Evolutionary conservation across 345 rosid species (phyloP), one percentile per base, ranked within the genome.

Genomic region (Barbarea vulgaris): DNA sequence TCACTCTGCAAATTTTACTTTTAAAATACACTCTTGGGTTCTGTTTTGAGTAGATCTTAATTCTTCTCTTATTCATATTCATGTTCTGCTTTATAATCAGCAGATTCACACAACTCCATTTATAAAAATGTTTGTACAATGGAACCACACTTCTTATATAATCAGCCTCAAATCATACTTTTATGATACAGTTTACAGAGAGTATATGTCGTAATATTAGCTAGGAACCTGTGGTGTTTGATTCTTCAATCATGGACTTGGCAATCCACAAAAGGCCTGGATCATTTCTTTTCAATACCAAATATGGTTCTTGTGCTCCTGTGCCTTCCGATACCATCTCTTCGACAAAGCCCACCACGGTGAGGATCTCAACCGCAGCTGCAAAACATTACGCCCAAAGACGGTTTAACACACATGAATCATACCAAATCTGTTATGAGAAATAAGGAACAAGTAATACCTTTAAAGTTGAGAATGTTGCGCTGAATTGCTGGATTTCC

Each of bases 191-290:
- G 52, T 14, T 67, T 39, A 67, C 50, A 53, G 9, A 53, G 63
- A 52, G 56, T 9, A 36, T 15, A 36, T 19, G n/a, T 41, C 4
- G 19, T 44, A 28, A 47, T 28, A 63, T 53, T 34, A 36, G 21
- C 86, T 85, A 81, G 70, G 70, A 83, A 39, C 84, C 70, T 57
- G 79, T 72, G 69, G 80, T 68, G 65, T 72, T 78, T 3, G 90
- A 76, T 81, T 90, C 94, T 81, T 90, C 97, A 0, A 95, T 83
- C 72, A 85, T 83, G 60, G 97, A 86, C 73, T 90, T 92, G 27
- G 90, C 97, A 61, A 95, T 96, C 99, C 97, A 95, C 84, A 92
- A 75, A 52, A 95, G 79, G 39, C 97, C 98, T 10, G 87, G 96
- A 76, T 95, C 98, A 52, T 95, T 90, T 39, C 98, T 83, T 86